Percentiles rank a stretch among this genome's conserved stretches.
Conservation (phyloP, 2,329 filamentous ascomycete species). For the Arthroderma sp. region DNA sequence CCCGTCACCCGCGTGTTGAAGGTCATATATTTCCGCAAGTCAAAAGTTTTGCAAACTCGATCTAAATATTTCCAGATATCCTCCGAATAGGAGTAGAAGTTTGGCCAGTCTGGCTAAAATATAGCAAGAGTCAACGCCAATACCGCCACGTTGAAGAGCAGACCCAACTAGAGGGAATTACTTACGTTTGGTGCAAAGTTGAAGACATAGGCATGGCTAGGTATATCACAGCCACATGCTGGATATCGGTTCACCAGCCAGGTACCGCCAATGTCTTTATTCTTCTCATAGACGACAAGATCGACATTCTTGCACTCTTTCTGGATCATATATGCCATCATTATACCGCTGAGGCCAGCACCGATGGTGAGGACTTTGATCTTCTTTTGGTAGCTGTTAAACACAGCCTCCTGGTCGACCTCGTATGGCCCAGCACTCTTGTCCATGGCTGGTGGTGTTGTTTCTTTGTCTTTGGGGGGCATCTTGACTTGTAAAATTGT, state of each 20-base stretch:
- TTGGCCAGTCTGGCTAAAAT: slow-evolving; percentile 33
- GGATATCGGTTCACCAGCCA: slow-evolving; percentile 26
- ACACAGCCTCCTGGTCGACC: slow-evolving; percentile 8
- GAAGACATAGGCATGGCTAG: slow-evolving; percentile 33
- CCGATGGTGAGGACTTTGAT: slow-evolving; percentile 30
- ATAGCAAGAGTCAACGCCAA: not conserved
- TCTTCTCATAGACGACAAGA: slow-evolving; percentile 21
- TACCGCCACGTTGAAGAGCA: not conserved
- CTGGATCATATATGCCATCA: slow-evolving; percentile 25
- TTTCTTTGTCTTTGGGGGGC: no score
- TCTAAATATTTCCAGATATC: slow-evolving; percentile 38
- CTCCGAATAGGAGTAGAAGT: slow-evolving; percentile 33
- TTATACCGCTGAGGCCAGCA: slow-evolving; percentile 27
- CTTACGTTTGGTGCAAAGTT: slow-evolving; percentile 29
- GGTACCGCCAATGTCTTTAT: slow-evolving; percentile 25
- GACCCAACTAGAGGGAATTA: not conserved
- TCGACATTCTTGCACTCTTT: slow-evolving; percentile 26
- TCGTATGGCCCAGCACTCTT: slow-evolving; percentile 2
- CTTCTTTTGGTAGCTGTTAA: slow-evolving; percentile 29
- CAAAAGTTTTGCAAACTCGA: slow-evolving; percentile 37
- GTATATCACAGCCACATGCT: slow-evolving; percentile 34
- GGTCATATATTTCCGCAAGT: slow-evolving; percentile 39
- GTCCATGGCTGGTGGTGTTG: not conserved
- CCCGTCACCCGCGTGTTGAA: slow-evolving; percentile 37
- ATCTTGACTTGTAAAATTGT: no score